A percentile compares a stretch with the other conserved stretches of the same genome.
Evolutionary conservation across 306 rosid species (phyloP).

Genomic region (Ammopiptanthus mongolicus): DNA sequence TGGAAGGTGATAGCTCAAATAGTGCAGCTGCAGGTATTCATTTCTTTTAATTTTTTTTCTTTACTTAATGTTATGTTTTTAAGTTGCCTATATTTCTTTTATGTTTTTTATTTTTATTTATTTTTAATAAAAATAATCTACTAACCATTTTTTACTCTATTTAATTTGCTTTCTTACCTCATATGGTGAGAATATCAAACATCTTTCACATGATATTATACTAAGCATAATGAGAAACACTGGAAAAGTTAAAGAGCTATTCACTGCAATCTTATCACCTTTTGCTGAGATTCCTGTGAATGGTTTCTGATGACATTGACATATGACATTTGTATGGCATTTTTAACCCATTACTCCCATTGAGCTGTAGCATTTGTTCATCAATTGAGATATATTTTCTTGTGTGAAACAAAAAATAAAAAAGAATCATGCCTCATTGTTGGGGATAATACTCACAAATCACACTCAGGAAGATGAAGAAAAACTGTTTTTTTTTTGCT

Average conservation of each 20-base stretch:
- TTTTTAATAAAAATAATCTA: not conserved
- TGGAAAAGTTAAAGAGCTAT: not conserved
- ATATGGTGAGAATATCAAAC: not conserved
- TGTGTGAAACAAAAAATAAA: not conserved
- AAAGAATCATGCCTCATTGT: not conserved
- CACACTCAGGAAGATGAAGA: too few relatives aligned
- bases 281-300: not conserved
- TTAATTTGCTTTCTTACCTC: not conserved
- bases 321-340: not conserved
- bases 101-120: too few relatives aligned
- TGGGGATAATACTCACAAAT: too few relatives aligned
- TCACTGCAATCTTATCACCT: not conserved
- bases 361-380: not conserved
- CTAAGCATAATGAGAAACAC: not conserved
- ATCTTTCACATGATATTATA: not conserved
- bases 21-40: constrained; percentile 13
- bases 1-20: constrained; percentile 36
- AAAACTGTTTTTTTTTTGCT: too few relatives aligned
- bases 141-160: not conserved
- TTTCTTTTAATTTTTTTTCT: not conserved
- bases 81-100: not conserved
- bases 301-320: not conserved
- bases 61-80: not conserved
- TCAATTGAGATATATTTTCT: not conserved
- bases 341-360: not conserved